Evolutionary conservation across 495 filamentous ascomycete genomes (phyloP), one percentile per base, ranked within the genome.

Genomic region (Pyronema omphalodes): DNA sequence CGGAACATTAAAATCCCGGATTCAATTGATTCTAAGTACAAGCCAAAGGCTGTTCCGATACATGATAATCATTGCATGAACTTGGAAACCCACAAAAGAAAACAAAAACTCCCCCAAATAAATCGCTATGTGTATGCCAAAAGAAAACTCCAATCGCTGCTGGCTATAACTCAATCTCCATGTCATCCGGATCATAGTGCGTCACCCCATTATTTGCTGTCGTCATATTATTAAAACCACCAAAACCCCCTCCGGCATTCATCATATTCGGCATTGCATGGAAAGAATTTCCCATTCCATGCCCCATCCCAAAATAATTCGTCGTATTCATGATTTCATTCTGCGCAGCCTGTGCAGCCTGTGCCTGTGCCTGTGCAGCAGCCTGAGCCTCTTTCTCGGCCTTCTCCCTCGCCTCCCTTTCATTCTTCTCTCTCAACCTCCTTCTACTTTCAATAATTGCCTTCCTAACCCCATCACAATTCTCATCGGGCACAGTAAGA

Each of bases 401-500:
- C 19, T 11, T 37, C 39, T 34, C 19, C 11, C 39, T 45, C 7
- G 34, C 19, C 15, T 47, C 45, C 40, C 11, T 19, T 15, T 17
- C 53, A 17, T 12, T 9, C 55, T 65, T 71, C 60, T 81, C 73
- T 44, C 79, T 69, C 44, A 77, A 73, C 54, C 87, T 74, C 8
- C 76, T 78, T 43, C 88, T 72, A 15, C 84, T 80, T 66, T 94
- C 89, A 48, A 93, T 71, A 53, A 98, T 86, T 6, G 84, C 87
- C 63, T 80, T 88, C 48, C 86, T 73, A 47, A 95, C 86, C 59
- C 74, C 84, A 63, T 94, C 88, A 46, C 81, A 70, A 46, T 81
- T 71, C 57, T 89, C 83, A 63, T 76, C 71, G 8, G 86, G 79
- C 14, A 93, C 71, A 0, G 81, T 79, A 54, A 94, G 63, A 14